Percentiles rank a stretch among this genome's conserved stretches.
These are phyloP conservation scores for Coemansia sp. DNA, from an alignment of 192 early-diverging fungal species.

Conservation along the genomic window DNA sequence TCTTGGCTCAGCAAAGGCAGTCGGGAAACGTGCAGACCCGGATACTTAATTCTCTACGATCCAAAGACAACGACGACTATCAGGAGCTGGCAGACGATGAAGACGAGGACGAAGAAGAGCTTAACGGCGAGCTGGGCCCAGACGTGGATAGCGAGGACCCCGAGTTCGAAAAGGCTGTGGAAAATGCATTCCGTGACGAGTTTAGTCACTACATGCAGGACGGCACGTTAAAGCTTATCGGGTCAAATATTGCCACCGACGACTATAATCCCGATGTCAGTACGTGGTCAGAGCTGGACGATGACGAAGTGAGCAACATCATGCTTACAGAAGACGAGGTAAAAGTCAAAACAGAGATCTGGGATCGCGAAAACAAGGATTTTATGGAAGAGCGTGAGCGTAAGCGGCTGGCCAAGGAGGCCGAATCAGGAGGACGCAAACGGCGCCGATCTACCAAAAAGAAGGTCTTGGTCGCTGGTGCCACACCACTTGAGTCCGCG, in stretches of 20 bases:
- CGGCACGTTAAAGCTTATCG: constrained; percentile 28
- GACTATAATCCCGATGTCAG: constrained; percentile 46
- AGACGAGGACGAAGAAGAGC: neutral
- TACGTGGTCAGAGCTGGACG: constrained; percentile 65
- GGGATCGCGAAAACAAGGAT: constrained; percentile 87
- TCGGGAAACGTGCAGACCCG: constrained; percentile 15
- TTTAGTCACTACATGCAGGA: constrained; percentile 27
- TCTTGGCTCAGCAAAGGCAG: constrained; percentile 21
- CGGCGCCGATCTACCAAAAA: constrained; percentile 35
- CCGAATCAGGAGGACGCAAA: constrained; percentile 24
- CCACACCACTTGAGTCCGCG: constrained; percentile 77
- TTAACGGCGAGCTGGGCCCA: constrained; percentile 2
- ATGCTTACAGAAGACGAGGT: constrained; percentile 78
- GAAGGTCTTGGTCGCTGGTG: constrained; percentile 34
- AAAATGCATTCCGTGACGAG: constrained; percentile 33
- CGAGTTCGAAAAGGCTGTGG: constrained; percentile 16
- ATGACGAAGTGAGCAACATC: constrained; percentile 69
- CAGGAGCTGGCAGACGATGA: constrained; percentile 13
- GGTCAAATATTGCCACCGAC: constrained; percentile 4
- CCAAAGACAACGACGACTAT: constrained; percentile 12
- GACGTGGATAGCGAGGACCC: constrained; percentile 5
- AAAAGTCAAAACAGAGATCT: constrained; percentile 74
- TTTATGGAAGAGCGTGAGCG: constrained; percentile 68
- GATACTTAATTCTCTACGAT: constrained; percentile 20
- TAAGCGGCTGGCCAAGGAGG: constrained; percentile 38